These are phyloP conservation scores for Phaeosphaeriaceae sp. DNA, from an alignment of 2,329 filamentous ascomycete species.

Conservation along the genomic window DNA sequence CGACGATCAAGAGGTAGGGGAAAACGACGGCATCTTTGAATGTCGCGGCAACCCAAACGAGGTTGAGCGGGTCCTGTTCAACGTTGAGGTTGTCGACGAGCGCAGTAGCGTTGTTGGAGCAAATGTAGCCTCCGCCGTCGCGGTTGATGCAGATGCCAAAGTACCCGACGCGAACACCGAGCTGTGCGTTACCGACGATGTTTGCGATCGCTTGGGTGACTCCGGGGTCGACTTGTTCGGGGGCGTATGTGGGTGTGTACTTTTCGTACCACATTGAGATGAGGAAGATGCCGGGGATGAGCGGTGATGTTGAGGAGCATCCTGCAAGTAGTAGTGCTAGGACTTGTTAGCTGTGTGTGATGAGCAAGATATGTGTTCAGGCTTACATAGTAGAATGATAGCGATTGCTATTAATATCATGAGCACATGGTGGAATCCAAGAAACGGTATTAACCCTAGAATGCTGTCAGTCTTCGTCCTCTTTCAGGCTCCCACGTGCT, in stretches of 20 bases:
- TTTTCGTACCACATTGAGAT: constrained; percentile 96
- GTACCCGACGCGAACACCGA: constrained; percentile 94
- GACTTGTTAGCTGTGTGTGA: constrained; percentile 27
- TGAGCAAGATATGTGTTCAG: constrained; percentile 10
- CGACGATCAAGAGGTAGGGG: constrained; percentile 97
- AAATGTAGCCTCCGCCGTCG: constrained; percentile 89
- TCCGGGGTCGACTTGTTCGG: constrained; percentile 88
- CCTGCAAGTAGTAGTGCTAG: constrained; percentile 89
- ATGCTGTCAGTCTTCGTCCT: constrained; percentile 31
- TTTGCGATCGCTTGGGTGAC: constrained; percentile 85
- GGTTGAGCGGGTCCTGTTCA: constrained; percentile 93
- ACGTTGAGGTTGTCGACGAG: constrained; percentile 87
- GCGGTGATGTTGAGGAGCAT: constrained; percentile 93
- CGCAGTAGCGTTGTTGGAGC: constrained; percentile 95
- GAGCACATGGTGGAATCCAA: constrained; percentile 82
- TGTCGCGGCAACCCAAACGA: constrained; percentile 95
- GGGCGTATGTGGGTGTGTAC: constrained; percentile 82
- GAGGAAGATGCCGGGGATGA: constrained; percentile 95
- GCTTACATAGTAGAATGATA: constrained; percentile 93
- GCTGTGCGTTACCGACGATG: constrained; percentile 81
- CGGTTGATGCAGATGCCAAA: constrained; percentile 97
- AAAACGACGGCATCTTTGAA: constrained; percentile 99
- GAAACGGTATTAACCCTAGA: constrained; percentile 65
- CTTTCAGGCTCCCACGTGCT: constrained; percentile 2
- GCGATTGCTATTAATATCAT: constrained; percentile 96